These are phyloP conservation scores for Populus pruinosa DNA, from an alignment of 345 rosid species.

Conservation along the genomic window DNA sequence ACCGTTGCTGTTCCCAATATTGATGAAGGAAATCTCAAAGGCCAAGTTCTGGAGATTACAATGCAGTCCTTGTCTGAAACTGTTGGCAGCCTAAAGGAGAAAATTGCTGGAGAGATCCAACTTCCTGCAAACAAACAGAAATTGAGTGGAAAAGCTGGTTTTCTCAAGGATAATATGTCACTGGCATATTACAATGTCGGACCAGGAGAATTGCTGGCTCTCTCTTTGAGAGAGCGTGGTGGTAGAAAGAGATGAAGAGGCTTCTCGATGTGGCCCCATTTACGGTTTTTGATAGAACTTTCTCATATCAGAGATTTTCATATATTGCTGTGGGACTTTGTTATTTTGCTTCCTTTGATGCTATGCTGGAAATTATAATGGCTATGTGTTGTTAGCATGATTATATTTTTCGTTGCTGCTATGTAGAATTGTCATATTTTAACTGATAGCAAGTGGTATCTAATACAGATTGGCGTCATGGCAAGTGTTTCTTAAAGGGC, in stretches of 20 bases:
- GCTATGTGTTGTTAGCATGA: constrained; percentile 17
- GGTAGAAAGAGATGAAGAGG: constrained; percentile 72
- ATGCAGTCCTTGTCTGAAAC: constrained; percentile 73
- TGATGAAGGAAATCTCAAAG: constrained; percentile 76
- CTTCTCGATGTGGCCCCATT: constrained; percentile 10
- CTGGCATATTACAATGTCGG: constrained; percentile 79
- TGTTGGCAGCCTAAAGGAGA: constrained; percentile 83
- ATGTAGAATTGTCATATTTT: neutral
- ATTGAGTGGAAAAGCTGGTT: constrained; percentile 82
- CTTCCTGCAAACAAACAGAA: constrained; percentile 87
- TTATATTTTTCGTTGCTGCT: neutral
- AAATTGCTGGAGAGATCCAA: constrained; percentile 83
- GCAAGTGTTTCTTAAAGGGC: constrained; percentile 13
- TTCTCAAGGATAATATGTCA: constrained; percentile 84
- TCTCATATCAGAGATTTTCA: neutral
- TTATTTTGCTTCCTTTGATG: neutral
- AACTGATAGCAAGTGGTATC: constrained; percentile 29
- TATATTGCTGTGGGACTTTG: constrained; percentile 4
- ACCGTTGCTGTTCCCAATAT: constrained; percentile 60
- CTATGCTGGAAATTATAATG: constrained; percentile 15
- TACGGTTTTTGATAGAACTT: constrained; percentile 19
- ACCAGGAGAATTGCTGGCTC: constrained; percentile 55
- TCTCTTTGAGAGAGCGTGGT: constrained; percentile 79
- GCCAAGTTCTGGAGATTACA: constrained; percentile 64
- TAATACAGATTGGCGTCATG: constrained; percentile 32